Percentiles rank a stretch among this genome's conserved stretches.
phyloP scores from a whole-genome alignment of 306 rosid genomes.

The Citrullus colocynthis region DNA sequence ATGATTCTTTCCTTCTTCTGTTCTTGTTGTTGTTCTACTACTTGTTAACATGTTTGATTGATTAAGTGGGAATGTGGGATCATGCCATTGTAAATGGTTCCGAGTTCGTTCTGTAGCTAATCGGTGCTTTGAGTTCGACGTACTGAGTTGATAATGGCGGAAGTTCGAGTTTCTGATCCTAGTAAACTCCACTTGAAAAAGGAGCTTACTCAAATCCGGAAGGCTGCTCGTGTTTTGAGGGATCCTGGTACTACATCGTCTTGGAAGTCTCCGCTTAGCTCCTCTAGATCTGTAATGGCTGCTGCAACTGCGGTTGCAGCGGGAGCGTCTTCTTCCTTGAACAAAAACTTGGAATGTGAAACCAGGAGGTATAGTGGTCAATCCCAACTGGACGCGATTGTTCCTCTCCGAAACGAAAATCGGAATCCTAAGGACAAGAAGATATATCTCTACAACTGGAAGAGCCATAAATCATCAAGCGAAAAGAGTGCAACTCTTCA shows the following conservation, averaged over 20 bases:
- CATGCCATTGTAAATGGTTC: neutral
- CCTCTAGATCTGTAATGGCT: constrained; percentile 50
- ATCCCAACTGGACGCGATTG: constrained; percentile 15
- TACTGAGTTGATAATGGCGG: constrained; percentile 28
- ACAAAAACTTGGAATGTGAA: constrained; percentile 15
- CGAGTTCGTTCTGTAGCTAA: neutral
- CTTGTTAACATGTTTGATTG: constrained; percentile 3
- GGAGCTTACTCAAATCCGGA: constrained; percentile 92
- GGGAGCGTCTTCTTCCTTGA: constrained; percentile 25
- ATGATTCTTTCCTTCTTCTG: neutral
- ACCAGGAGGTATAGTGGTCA: constrained; percentile 13
- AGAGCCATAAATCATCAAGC: constrained; percentile 43
- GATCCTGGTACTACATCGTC: constrained; percentile 96
- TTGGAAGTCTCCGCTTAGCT: constrained; percentile 65
- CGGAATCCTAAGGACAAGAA: constrained; percentile 27
- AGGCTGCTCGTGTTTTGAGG: constrained; percentile 76
- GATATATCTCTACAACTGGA: constrained; percentile 81
- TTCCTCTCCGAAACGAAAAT: neutral
- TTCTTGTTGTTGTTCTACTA: neutral
- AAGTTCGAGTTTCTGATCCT: constrained; percentile 52
- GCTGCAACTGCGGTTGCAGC: constrained; percentile 5
- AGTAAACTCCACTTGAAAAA: constrained; percentile 70
- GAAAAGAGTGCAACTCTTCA: constrained; percentile 21
- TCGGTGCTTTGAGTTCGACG: neutral
- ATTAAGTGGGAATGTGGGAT: constrained; percentile 5